phyloP scores from a whole-genome alignment of 2,329 filamentous ascomycete genomes.

The Cryphonectria carpinicola region DNA sequence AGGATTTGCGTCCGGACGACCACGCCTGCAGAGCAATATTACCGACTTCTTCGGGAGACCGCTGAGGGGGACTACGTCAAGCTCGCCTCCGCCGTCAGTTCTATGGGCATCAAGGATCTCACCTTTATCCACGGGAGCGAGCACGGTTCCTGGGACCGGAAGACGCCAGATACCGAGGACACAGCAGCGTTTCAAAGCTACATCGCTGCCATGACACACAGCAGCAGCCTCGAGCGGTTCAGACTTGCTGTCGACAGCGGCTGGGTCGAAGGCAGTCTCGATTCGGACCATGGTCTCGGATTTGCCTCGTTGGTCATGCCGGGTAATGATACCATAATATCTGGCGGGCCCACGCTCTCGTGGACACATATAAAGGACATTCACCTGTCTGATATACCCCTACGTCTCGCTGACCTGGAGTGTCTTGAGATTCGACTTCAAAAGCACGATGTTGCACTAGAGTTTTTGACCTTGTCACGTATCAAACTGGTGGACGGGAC shows the following conservation, averaged over 20 bases:
- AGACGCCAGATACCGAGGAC: not conserved
- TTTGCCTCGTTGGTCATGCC: not conserved
- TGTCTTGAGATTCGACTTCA: not conserved
- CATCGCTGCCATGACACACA: constrained; percentile 21
- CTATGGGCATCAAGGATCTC: constrained; percentile 17
- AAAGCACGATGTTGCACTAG: not conserved
- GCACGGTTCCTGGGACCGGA: not conserved
- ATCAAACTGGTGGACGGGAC: constrained; percentile 16
- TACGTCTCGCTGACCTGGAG: constrained; percentile 15
- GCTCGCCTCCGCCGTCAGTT: constrained; percentile 9
- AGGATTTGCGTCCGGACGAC: constrained; percentile 19
- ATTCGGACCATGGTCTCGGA: not conserved
- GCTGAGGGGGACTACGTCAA: not conserved
- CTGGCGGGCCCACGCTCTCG: not conserved
- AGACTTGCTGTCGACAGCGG: constrained; percentile 21
- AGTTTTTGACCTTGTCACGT: constrained; percentile 20
- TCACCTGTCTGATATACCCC: constrained; percentile 15
- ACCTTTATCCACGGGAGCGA: constrained; percentile 14
- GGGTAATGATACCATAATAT: not conserved
- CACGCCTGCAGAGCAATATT: constrained; percentile 18
- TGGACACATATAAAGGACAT: constrained; percentile 15
- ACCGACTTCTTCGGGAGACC: constrained; percentile 2
- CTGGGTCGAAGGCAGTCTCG: constrained; percentile 14
- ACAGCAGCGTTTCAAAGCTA: constrained; percentile 9
- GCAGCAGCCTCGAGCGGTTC: constrained; percentile 13